Base-by-base conservation (phyloP, 1,139 yeast species). In the Candida neerlandica region DNA sequence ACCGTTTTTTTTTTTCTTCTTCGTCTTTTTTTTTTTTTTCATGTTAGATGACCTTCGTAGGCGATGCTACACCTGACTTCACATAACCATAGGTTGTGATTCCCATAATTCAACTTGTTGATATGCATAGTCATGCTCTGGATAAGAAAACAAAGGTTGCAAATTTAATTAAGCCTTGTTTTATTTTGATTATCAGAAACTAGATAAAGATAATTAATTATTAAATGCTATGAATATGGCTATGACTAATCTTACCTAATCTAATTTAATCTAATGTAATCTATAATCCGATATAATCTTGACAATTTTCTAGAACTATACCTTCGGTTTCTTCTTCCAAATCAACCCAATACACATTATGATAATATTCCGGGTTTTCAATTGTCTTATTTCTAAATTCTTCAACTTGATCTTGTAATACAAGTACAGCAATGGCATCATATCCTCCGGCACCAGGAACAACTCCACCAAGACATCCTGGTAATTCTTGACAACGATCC, bases 391-490 rank as follows among this genome's bases (percentile, higher is more conserved):
- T 59, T 3, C 54, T 50, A 42, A 89, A 71, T 2, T 62, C 51
- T 0, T 63, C 63, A 5, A 82, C 66, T 4, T 81, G 67, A 1
- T 67, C 64, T 27, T 79, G 84, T 3, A 80, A 70, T 3, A 86
- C 86, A 32, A 94, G 67, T 29, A 92, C 62, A 52, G 96, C 81
- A 37, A 94, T 81, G 0, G 99, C 99, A 71, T 94, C 99, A 63
- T 83, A 88, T 0, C 99, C 99, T 19, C 99, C 99, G 0, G 99
- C 99, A 1, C 99, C 99, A 0, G 99, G 99, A 3, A 94, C 96
- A 30, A 94, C 95, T 10, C 97, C 97, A 0, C 97, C 96, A 19
- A 92, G 61, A 39, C 91, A 95, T 11, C 99, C 99, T 0, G 74
- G 73, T 16, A 88, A 56, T 0, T 62, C 47, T 18, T 65, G 58